Evolutionary conservation across 2,329 filamentous ascomycete species (phyloP), one percentile per base, ranked within the genome.

Genomic region (Neurospora sp.): DNA sequence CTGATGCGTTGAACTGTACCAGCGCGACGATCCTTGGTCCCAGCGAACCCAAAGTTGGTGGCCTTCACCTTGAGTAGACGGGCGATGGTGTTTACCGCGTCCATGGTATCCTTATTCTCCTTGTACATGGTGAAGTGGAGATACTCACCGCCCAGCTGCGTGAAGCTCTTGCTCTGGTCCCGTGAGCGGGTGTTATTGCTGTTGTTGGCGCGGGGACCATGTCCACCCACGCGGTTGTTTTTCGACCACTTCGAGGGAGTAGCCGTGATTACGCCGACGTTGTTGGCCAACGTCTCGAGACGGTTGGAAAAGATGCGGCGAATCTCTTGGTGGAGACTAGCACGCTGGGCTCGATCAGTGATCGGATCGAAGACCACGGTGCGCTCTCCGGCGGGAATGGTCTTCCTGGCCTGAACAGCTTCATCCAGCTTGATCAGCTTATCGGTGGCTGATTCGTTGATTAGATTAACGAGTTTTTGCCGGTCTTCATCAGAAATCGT

Each of bases 91-190:
- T 88, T 90, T 68, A 96, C 85, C 0, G 92, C 90, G 75, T 97
- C 94, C 92, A 97, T 96, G 1, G 94, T 97, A 78, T 97, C 94
- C 77, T 95, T 94, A 81, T 97, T 97, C 81, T 97, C 94, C 81
- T 97, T 97, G 86, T 95, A 96, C 68, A 97, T 84, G 0, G 92
- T 95, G 79, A 97, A 97, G 79, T 97, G 93, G 15, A 97, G 82
- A 78, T 92, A 96, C 67, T 93, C 90, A 19, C 91, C 92, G n/a
- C 85, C 79, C 71, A 70, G 76, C 74, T 73, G 72, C 68, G 66
- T 37, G 39, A 74, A 73, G 37, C 73, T 72, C 68, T 74, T 71
- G 65, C 38, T 68, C 8, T 72, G 69, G 19, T 74, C 71, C n/a
- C 72, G 67, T 23, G 65, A 40, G 57, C 68, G 68, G 43, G 17